Conservation (phyloP, 1,284 basidiomycete genomes). For the Grifola frondosa region DNA sequence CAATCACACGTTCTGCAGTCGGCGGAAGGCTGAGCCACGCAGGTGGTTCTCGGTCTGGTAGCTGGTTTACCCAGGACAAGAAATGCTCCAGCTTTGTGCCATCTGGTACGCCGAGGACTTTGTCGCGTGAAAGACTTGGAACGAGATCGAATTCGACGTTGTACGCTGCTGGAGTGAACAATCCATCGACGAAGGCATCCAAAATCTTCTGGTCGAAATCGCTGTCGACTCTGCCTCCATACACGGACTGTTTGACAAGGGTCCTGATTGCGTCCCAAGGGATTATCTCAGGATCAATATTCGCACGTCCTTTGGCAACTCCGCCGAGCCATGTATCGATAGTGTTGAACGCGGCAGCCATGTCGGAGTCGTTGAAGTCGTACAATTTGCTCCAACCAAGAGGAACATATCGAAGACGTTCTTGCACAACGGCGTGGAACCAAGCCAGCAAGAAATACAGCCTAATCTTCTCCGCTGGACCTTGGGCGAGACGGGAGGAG, state of each 20-base stretch:
- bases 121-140: conserved; percentile 56
- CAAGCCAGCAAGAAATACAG: conserved; percentile 95
- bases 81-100: conserved; percentile 91
- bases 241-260: conserved; percentile 92
- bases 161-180: conserved; percentile 87
- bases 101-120: conserved; percentile 77
- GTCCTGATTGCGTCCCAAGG: conserved; percentile 92
- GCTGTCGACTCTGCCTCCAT: conserved; percentile 91
- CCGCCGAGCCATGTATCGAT: conserved; percentile 87
- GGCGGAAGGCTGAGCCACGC: conserved; percentile 91
- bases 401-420: conserved; percentile 91
- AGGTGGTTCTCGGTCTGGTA: conserved; percentile 91
- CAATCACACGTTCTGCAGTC: conserved; percentile 89
- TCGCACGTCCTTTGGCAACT: conserved; percentile 83
- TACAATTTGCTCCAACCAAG: conserved; percentile 95
- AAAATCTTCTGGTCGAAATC: conserved; percentile 92
- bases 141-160: conserved; percentile 91
- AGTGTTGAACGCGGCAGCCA: conserved; percentile 88
- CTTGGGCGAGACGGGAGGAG: conserved; percentile 67
- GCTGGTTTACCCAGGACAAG: conserved; percentile 79
- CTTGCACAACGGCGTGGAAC: conserved; percentile 97
- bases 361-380: conserved; percentile 98
- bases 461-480: conserved; percentile 88
- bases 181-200: conserved; percentile 86
- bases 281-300: conserved; percentile 86